phyloP scores from a whole-genome alignment of 352 stramenopile genomes.

The Phytopythium chamaehyphon region DNA sequence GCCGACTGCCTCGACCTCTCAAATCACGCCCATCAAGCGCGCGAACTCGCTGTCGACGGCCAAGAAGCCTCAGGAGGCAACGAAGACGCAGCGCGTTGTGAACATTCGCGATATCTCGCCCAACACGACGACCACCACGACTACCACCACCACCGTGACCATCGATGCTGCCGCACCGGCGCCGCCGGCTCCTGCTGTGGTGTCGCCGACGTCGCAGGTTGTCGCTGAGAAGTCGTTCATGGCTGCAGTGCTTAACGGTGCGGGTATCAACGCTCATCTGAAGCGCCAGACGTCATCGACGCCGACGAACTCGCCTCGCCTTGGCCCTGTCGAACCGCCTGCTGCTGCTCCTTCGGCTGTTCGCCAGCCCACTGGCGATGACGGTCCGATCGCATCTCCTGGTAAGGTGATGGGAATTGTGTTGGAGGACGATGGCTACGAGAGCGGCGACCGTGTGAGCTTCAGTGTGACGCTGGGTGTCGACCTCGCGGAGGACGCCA shows the following conservation, averaged over 20 bases:
- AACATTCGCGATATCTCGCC: conserved; percentile 61
- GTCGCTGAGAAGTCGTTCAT: conserved; percentile 41
- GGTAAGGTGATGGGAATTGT: conserved; percentile 81
- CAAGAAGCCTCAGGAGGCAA: conserved; percentile 51
- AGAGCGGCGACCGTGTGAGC: conserved; percentile 61
- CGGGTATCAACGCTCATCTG: conserved; percentile 10
- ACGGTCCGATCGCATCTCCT: conserved; percentile 61
- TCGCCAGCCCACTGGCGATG: conserved; percentile 75
- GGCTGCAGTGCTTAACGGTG: conserved; percentile 42
- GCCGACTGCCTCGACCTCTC: conserved; percentile 2
- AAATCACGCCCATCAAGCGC: conserved; percentile 49
- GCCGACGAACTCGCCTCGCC: conserved; percentile 8
- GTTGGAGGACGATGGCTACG: conserved; percentile 48
- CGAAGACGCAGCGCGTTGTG: conserved; percentile 71
- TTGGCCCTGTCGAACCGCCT: conserved; percentile 5
- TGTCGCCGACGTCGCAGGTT: conserved; percentile 28
- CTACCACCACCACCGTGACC: conserved; percentile 6
- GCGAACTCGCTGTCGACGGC: conserved; percentile 44
- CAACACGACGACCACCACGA: conserved; percentile 9
- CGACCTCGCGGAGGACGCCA: conserved; percentile 59
- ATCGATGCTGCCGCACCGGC: conserved; percentile 1
- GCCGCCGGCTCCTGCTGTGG: conserved; percentile 16
- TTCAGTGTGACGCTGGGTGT: conserved; percentile 81
- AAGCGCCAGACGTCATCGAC: conserved; percentile 13
- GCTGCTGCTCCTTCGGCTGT: conserved; percentile 21